Conservation (phyloP, 495 filamentous ascomycete genomes). For the Sporormia fimetaria region DNA sequence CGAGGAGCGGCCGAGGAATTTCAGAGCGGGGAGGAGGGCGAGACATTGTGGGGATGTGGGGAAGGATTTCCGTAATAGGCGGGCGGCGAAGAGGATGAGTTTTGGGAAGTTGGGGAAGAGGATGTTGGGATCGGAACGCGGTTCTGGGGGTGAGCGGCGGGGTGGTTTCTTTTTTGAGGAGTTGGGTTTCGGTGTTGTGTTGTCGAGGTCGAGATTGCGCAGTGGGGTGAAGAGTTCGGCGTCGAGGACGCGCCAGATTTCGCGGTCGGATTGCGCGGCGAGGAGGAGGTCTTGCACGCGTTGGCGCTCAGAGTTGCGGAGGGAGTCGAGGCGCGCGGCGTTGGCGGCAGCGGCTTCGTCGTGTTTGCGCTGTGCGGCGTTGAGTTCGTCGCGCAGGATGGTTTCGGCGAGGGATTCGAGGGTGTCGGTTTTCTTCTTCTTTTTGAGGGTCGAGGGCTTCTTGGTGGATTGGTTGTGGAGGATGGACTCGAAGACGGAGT, state of each 20-base stretch:
- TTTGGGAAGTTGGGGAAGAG: conserved; percentile 57
- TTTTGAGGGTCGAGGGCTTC: neutral
- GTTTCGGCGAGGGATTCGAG: conserved; percentile 6
- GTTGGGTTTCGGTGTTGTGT: conserved; percentile 7
- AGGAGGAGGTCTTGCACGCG: conserved; percentile 40
- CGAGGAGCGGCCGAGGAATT: conserved; percentile 55
- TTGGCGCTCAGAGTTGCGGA: conserved; percentile 11
- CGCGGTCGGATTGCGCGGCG: conserved; percentile 47
- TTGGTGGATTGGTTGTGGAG: neutral
- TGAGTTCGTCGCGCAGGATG: too few species aligned
- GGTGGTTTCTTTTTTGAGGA: too few species aligned
- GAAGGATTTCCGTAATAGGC: conserved; percentile 51
- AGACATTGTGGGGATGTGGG: conserved; percentile 49
- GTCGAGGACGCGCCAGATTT: conserved; percentile 62
- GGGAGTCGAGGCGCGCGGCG: neutral
- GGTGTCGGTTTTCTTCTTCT: neutral
- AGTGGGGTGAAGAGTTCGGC: conserved; percentile 43
- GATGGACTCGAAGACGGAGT: conserved; percentile 16
- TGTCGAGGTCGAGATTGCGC: conserved; percentile 8
- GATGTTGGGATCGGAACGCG: conserved; percentile 34
- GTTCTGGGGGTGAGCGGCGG: neutral
- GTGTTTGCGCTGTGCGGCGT: neutral
- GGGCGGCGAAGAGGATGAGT: conserved; percentile 51
- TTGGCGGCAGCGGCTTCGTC: neutral
- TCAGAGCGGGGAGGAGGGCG: conserved; percentile 56